A percentile compares a stretch with the other conserved stretches of the same genome.
Evolutionary conservation across 148 eudicot species (phyloP).

Genomic region (Vaccinium macrocarpon): DNA sequence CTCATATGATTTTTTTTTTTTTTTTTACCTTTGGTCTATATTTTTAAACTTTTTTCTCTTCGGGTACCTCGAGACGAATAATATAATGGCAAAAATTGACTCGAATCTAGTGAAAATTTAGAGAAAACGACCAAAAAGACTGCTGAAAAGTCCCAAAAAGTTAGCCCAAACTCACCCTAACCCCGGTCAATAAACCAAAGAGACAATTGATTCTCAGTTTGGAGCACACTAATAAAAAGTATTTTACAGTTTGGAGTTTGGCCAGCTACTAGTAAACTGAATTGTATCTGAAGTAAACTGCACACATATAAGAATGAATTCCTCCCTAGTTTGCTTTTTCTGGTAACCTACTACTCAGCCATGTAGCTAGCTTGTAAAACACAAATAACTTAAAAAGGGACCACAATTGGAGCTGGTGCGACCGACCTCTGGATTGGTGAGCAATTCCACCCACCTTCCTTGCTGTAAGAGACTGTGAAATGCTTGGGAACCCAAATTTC

Average conservation of each 20-base stretch:
- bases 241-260: background rate
- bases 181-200: background rate
- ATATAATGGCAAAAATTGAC: too few species aligned
- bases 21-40: too few species aligned
- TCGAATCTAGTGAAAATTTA: too few species aligned
- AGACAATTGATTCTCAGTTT: background rate
- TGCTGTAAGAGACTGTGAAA: conserved; percentile 45
- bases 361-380: background rate
- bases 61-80: too few species aligned
- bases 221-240: background rate
- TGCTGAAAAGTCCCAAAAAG: too few species aligned
- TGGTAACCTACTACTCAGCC: background rate
- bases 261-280: background rate
- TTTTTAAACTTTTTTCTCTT: too few species aligned
- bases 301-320: background rate
- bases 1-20: too few species aligned
- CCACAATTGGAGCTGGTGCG: conserved; percentile 69
- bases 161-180: background rate
- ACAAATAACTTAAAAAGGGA: conserved; percentile 29
- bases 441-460: conserved; percentile 63
- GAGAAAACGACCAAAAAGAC: too few species aligned
- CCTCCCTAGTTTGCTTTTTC: background rate
- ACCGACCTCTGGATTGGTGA: conserved; percentile 45
- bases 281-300: background rate
- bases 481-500: conserved; percentile 64